phyloP scores from a whole-genome alignment of 352 stramenopile species.

The Globisporangium sylvaticum region DNA sequence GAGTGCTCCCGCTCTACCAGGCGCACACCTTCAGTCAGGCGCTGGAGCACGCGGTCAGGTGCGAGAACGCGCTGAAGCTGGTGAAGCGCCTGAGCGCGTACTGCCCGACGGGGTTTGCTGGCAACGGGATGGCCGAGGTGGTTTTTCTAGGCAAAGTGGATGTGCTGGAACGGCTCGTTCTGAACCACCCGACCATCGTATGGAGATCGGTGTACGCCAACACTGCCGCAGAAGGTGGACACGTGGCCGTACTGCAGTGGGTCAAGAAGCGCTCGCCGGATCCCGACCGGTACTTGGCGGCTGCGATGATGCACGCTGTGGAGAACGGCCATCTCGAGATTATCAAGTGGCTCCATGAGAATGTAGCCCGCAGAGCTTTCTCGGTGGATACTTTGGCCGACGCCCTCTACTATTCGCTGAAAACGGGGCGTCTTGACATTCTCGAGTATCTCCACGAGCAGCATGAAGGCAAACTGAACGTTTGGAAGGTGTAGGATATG shows the following conservation, averaged over 20 bases:
- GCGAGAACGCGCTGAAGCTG: conserved; percentile 2
- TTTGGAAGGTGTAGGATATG: too few species aligned
- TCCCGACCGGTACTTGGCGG: not conserved
- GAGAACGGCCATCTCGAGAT: not conserved
- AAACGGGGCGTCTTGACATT: too few species aligned
- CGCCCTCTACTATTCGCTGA: not conserved
- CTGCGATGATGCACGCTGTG: not conserved
- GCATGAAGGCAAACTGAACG: too few species aligned
- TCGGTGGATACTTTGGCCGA: not conserved
- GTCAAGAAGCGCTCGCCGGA: not conserved
- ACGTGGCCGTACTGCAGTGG: conserved; percentile 2
- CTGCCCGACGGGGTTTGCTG: not conserved
- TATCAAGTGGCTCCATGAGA: not conserved
- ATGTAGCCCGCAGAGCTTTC: not conserved
- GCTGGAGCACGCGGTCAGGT: not conserved
- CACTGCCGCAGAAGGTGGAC: not conserved
- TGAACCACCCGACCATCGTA: not conserved
- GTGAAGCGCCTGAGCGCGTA: not conserved
- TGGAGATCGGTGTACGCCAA: not conserved
- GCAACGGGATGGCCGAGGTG: not conserved
- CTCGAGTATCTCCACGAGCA: too few species aligned
- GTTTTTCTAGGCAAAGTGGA: not conserved
- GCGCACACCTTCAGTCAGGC: not conserved
- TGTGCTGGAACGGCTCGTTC: conserved; percentile 3
- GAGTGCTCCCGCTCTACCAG: not conserved